Base-by-base conservation (phyloP, 192 early-diverging fungal genomes). In the Chytriomyces sp. region DNA sequence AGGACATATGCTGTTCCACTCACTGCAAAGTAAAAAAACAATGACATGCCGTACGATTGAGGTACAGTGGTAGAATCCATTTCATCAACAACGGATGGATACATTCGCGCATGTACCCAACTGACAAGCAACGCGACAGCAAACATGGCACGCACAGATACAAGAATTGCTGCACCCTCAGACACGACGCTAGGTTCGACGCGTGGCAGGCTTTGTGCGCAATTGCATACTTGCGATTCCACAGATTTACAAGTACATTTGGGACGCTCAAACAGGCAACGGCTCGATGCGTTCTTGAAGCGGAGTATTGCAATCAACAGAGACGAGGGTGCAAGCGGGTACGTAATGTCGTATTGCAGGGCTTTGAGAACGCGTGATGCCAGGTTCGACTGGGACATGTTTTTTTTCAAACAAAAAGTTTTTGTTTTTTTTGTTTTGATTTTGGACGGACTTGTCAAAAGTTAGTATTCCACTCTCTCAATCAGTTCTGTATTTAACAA, bases 21-120 rank as follows among this genome's bases (percentile, higher is more conserved):
- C 24, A 69, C 68, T 16, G 68, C 46, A 57, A 69, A 69, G 35
- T 69, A 69, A 16, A 69, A 28, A 28, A 69, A 69, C 8, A 69
- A 50, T 5, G 49, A 53, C 48, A 69, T n/a, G 10, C 68, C 68
- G 45, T 69, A 69, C 11, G 49, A 53, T 9, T 44, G 50, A 1
- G 68, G 68, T 4, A 69, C 35, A 35, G 35, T 3, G 35, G 35
- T 3, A 3, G 35, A 35, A 0, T 35, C 35, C 35, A 35, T 4
- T 35, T 35, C 16, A 6, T 50, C 68, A 16, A 7, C 5, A n/a
- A 45, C 65, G 45, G 13, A 7, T 48, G 2, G 48, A 11, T 16
- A 16, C 49, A 10, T 20, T 4, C 7, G 48, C 9, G 49, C 68
- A 13, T 7, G 7, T 24, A 11, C 48, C 49, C 23, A 10, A 10